Base-by-base conservation (phyloP, 805 yeast genomes). In the Ogataea thermomethanolica region DNA sequence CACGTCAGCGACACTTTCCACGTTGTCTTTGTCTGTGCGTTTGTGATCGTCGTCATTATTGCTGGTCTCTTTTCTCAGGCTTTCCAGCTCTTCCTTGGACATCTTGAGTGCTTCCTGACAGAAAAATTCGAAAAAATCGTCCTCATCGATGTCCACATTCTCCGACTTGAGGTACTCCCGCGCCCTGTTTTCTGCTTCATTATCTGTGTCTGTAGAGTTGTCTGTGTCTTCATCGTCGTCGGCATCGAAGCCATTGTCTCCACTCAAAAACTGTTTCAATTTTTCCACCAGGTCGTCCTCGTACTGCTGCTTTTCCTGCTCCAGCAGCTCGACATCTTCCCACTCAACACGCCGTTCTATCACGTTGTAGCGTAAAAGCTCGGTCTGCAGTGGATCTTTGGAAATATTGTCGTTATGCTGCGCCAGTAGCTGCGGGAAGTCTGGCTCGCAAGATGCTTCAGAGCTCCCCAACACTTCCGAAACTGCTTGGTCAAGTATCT, bases 81-180 rank as follows among this genome's bases (percentile, higher is more conserved):
- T 47, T 26, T 66, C 74, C 8, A 79, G 50, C 13, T 76, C 74
- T 5, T 67, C 71, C 12, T 70, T 68, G 0, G 66, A 54, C 44
- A 79, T 39, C 15, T 76, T 67, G 20, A 80, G 50, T 0, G 79
- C 85, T 23, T 78, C 74, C 40, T 70, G 69, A 9, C 77, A 61
- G 53, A 79, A 78, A 50, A 68, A 80, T 53, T 81, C 88, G 49
- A 81, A 76, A 53, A 81, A 81, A 51, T 81, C 87, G 53, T 81
- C 87, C 49, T 79, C 85, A 50, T 76, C 78, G 7, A 80, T 74
- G 38, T 66, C 74, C 12, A 68, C 55, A 8, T 62, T 62, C 36
- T 66, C 67, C 1, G 51, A 31, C n/a, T 53, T 41, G 29, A 69
- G 54, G 27, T 60, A 62, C 14, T 35, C 42, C 7, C 48, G 41